Evolutionary conservation across 441 rosid species (phyloP).

Genomic region (Gossypium schwendimanii): DNA sequence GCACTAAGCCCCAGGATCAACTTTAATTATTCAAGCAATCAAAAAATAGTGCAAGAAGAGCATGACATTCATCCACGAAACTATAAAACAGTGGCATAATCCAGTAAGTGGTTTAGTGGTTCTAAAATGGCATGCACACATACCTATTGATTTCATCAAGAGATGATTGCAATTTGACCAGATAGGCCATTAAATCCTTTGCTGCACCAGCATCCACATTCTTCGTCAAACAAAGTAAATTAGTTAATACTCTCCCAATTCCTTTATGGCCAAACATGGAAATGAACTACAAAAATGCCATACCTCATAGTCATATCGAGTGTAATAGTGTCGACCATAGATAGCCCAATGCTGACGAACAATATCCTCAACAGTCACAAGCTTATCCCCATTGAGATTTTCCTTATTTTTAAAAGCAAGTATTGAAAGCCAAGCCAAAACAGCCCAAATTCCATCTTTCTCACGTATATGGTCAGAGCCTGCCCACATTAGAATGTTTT

Average conservation of each 20-base stretch:
- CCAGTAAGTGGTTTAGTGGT: background rate
- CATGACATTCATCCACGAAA: background rate
- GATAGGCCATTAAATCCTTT: conserved; percentile 76
- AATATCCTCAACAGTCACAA: conserved; percentile 87
- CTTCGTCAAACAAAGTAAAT: conserved; percentile 36
- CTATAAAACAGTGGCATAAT: background rate
- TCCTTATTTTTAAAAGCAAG: conserved; percentile 81
- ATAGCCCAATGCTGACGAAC: conserved; percentile 86
- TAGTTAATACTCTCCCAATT: conserved; percentile 17
- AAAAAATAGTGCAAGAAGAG: background rate
- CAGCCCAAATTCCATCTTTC: conserved; percentile 98
- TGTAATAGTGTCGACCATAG: conserved; percentile 93
- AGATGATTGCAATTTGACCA: conserved; percentile 75
- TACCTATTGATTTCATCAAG: conserved; percentile 75
- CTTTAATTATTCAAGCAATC: too few species aligned
- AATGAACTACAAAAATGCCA: background rate
- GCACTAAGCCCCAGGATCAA: too few species aligned
- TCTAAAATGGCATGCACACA: conserved; percentile 13
- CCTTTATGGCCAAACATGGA: background rate
- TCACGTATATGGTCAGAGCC: conserved; percentile 97
- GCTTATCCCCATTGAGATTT: conserved; percentile 52
- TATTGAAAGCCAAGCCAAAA: conserved; percentile 93
- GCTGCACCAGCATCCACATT: conserved; percentile 91
- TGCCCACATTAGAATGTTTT: conserved; percentile 21
- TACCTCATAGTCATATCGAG: conserved; percentile 97